Percentiles rank a stretch among this genome's conserved stretches.
Conservation (phyloP, 192 early-diverging fungal species). For the Lobosporangium transversale region DNA sequence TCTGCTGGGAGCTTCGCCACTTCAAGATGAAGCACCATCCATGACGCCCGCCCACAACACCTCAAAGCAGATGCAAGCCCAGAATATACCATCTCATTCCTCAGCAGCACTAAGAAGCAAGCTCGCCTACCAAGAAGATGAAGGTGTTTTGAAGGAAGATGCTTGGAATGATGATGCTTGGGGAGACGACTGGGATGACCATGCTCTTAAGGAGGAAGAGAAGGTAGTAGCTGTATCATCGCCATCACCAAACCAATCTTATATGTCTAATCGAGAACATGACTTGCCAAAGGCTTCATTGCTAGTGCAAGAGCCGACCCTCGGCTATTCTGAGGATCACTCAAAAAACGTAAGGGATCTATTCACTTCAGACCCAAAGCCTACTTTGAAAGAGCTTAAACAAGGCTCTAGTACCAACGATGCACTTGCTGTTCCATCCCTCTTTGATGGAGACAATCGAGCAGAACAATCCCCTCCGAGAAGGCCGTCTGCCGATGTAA, state of each 20-base stretch:
- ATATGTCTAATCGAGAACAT: too few species aligned
- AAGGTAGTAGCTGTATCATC: too few species aligned
- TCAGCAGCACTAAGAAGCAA: neutral
- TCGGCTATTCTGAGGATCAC: neutral
- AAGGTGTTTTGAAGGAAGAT: neutral
- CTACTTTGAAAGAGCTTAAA: neutral
- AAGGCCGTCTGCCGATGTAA: constrained; percentile 33
- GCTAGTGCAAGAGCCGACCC: neutral
- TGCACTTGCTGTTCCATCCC: neutral
- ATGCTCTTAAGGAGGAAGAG: too few species aligned
- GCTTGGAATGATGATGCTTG: constrained; percentile 27
- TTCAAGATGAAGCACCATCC: too few species aligned
- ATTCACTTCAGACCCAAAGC: constrained; percentile 1
- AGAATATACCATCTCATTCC: too few species aligned
- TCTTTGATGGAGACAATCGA: neutral
- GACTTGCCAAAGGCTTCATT: neutral
- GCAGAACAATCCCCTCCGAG: neutral
- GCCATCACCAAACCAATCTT: too few species aligned
- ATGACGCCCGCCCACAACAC: neutral
- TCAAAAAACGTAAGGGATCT: constrained; percentile 19
- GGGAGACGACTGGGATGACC: constrained; percentile 38
- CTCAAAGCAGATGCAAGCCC: too few species aligned
- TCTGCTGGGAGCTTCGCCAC: neutral
- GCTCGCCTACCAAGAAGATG: constrained; percentile 18
- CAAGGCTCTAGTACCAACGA: neutral